These are phyloP conservation scores for Penicillium flavigenum DNA, from an alignment of 495 filamentous ascomycete genomes.

Conservation along the genomic window DNA sequence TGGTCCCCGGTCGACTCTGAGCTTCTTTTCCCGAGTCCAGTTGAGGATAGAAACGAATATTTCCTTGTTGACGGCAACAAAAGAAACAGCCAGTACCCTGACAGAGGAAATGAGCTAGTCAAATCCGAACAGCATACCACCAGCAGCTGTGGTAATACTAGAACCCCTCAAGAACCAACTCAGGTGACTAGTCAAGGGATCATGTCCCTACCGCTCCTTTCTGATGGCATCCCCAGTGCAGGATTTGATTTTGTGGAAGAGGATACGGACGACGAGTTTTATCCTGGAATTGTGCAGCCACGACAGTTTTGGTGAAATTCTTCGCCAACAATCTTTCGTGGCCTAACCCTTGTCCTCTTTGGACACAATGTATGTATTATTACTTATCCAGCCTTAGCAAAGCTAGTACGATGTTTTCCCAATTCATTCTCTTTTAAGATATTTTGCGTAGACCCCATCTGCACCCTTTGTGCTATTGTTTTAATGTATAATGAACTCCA, in stretches of 20 bases:
- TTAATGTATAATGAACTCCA: background rate
- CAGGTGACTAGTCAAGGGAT: background rate
- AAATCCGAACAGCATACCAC: slow-evolving; percentile 17
- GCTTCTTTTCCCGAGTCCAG: slow-evolving; percentile 19
- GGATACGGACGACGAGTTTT: slow-evolving; percentile 10
- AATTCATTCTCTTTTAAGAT: background rate
- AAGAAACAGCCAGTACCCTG: slow-evolving; percentile 24
- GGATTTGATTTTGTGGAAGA: slow-evolving; percentile 1
- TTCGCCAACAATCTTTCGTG: background rate
- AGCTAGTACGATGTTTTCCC: no score
- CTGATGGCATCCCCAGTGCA: background rate
- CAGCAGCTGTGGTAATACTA: background rate
- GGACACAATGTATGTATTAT: background rate
- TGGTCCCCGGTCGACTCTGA: slow-evolving; percentile 34
- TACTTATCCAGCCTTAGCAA: background rate
- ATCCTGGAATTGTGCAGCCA: background rate
- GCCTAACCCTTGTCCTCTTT: background rate
- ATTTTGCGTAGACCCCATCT: background rate
- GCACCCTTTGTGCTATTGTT: background rate
- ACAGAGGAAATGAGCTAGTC: slow-evolving; percentile 26
- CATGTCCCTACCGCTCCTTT: background rate
- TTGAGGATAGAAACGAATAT: slow-evolving; percentile 29
- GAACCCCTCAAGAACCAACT: background rate
- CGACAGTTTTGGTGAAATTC: background rate
- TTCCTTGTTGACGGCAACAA: slow-evolving; percentile 41